Evolutionary conservation across 495 filamentous ascomycete species (phyloP).

Genomic region (Aspergillus avenaceus): DNA sequence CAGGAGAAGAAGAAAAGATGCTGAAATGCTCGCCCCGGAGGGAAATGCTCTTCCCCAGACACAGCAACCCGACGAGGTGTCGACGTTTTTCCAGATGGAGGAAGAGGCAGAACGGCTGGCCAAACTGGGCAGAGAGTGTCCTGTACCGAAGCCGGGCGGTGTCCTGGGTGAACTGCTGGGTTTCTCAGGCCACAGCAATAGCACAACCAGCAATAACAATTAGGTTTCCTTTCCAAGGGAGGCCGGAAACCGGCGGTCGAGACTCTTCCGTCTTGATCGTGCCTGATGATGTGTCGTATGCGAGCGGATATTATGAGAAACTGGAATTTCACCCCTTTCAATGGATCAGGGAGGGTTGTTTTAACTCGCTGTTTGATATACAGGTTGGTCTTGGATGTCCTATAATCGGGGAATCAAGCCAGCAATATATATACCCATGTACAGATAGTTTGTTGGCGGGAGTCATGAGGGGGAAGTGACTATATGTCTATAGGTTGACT

Average conservation of each 20-base stretch:
- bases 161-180: slow-evolving; percentile 71
- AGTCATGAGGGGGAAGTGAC: slow-evolving; percentile 4
- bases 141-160: slow-evolving; percentile 78
- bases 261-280: background rate
- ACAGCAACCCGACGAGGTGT: slow-evolving; percentile 31
- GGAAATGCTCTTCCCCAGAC: slow-evolving; percentile 13
- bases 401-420: background rate
- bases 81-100: slow-evolving; percentile 44
- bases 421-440: slow-evolving; percentile 26
- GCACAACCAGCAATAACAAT: slow-evolving; percentile 1
- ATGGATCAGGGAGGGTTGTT: background rate
- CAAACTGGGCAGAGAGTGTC: slow-evolving; percentile 54
- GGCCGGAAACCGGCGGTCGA: slow-evolving; percentile 4
- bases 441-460: slow-evolving; percentile 15
- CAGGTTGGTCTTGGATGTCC: background rate
- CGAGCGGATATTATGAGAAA: background rate
- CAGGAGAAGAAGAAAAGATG: slow-evolving; percentile 30
- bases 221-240: too few species aligned
- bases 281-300: background rate
- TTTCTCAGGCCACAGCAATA: slow-evolving; percentile 32
- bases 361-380: background rate
- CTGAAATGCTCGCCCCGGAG: slow-evolving; percentile 21
- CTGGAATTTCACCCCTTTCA: too few species aligned
- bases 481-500: slow-evolving; percentile 1
- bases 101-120: slow-evolving; percentile 37